Evolutionary conservation across 2,329 filamentous ascomycete genomes (phyloP).

Genomic region (Sporothrix pallida): DNA sequence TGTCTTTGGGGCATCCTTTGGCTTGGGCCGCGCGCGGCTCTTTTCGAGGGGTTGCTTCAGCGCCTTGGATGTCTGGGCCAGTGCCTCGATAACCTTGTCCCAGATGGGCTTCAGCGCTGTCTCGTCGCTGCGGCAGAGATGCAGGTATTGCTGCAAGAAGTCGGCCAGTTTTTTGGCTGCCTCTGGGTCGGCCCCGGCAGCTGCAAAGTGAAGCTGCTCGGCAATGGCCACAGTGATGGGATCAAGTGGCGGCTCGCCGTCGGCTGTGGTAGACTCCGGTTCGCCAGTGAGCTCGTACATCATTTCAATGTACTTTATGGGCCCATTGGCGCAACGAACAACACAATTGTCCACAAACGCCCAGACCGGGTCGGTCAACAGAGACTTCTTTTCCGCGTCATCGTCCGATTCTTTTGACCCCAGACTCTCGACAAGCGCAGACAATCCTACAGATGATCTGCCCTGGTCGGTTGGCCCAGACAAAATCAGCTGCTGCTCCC

Average conservation of each 20-base stretch:
- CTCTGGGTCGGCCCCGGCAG: conserved; percentile 52
- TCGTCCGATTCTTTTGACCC: conserved; percentile 40
- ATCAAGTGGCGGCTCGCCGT: conserved; percentile 55
- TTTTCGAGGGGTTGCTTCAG: conserved; percentile 26
- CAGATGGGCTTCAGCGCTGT: conserved; percentile 53
- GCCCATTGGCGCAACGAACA: conserved; percentile 72
- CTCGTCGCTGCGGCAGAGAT: conserved; percentile 50
- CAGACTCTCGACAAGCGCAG: conserved; percentile 53
- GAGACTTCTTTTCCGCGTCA: conserved; percentile 37
- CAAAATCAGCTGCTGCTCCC: conserved; percentile 65
- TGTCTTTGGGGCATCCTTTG: too few species aligned
- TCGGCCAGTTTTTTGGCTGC: conserved; percentile 56
- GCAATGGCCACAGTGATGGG: conserved; percentile 71
- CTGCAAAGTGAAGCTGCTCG: conserved; percentile 78
- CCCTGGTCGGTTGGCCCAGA: background rate
- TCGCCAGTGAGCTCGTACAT: conserved; percentile 59
- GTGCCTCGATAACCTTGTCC: conserved; percentile 48
- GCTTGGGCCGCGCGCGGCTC: too few species aligned
- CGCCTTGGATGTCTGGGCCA: conserved; percentile 48
- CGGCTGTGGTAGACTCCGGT: conserved; percentile 42
- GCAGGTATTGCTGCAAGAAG: conserved; percentile 65
- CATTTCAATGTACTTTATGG: conserved; percentile 82
- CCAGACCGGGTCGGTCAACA: conserved; percentile 58
- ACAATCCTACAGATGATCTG: conserved; percentile 44
- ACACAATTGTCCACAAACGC: conserved; percentile 83